Base-by-base conservation (phyloP, 2,329 filamentous ascomycete genomes). In the Trichothecium sympodiale region DNA sequence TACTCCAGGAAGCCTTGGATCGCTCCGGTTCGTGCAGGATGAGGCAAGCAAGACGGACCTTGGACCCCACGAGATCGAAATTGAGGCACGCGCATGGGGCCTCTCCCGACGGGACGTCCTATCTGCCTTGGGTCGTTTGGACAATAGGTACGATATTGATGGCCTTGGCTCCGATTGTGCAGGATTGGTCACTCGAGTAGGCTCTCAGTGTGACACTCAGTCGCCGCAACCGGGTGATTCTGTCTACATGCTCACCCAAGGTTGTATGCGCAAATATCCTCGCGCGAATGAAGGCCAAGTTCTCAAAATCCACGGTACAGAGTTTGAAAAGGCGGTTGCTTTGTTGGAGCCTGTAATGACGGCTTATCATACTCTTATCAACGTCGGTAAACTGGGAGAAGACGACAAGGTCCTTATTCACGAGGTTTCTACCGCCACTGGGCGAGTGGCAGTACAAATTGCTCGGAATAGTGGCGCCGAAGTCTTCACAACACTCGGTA, bases 401-500 rank as follows among this genome's bases (percentile, higher is more conserved):
- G 33, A 32, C 5, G 28, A 41, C 15, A 5, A 35, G 46, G 7
- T 48, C 38, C 47, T 64, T 9, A 48, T 64, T 28, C 54, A 61
- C 37, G 46, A 49, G 5, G 59, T 48, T 0, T 47, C 53, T 1
- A 52, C 55, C 16, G 46, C 50, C 2, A 47, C 55, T 3, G 59
- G 61, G 5, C 54, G 57, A 12, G 46, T 51, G 2, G 55, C 55
- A 2, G 41, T 61, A 1, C 42, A 47, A 30, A 34, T 60, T 2
- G 44, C 45, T 2, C 34, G 50, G 17, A 41, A 41, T 31, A 34
- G 43, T 13, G 52, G 51, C 1, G 52, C 51, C 1, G 41, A 53
- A 6, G 31, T 52, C 9, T 45, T 46, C 4, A 42, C 36, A 0
- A 50, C 47, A 0, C 45, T 42, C 4, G 43, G 46, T 9, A n/a